Base-by-base conservation (phyloP, 73 alveolate species). In the Paramecium octaurelia region DNA sequence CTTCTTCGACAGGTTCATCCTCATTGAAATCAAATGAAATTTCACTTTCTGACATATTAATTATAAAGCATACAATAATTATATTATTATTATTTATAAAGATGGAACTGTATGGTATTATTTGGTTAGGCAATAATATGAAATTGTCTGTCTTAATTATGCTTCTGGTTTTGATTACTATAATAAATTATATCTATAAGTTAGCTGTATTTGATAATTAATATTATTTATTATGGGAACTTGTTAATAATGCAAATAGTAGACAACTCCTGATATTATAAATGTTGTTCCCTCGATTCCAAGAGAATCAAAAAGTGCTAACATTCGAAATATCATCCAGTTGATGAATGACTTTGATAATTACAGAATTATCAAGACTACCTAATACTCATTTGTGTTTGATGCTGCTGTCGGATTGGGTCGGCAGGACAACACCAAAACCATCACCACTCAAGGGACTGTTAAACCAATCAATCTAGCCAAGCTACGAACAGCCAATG, bases 181-280 rank as follows among this genome's bases (percentile, higher is more conserved):
- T 16, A 48, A 48, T 48, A 48, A 48, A 12, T 48, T n/a, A 48
- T 38, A 38, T 38, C 8, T 38, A 38, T 2, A 38, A 38, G 44
- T 38, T 38, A 38, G 9, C 9, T 38, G 44, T 38, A 6, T 6
- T 38, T 38, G 44, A 6, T 2, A 43, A 23, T 77, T 34, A 77
- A 36, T 42, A 1, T 2, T 23, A 43, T 36, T 16, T 38, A 43
- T 64, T 16, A 80, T 80, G 91, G 91, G 91, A 80, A 24, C 24
- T 18, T 80, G 91, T 46, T n/a, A 80, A 80, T 80, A 59, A 24
- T 80, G 91, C 46, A 80, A 29, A n/a, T 54, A 54, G 14, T 54
- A 34, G 12, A 18, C 68, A 29, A 36, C 36, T 6, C 88, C 68
- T 29, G 58, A 75, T 5, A 42, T 38, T 9, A 12, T 23, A 18